Percentiles rank a stretch among this genome's conserved stretches.
These are phyloP conservation scores for Bisporella sp. DNA, from an alignment of 2,329 filamentous ascomycete genomes.

Conservation along the genomic window DNA sequence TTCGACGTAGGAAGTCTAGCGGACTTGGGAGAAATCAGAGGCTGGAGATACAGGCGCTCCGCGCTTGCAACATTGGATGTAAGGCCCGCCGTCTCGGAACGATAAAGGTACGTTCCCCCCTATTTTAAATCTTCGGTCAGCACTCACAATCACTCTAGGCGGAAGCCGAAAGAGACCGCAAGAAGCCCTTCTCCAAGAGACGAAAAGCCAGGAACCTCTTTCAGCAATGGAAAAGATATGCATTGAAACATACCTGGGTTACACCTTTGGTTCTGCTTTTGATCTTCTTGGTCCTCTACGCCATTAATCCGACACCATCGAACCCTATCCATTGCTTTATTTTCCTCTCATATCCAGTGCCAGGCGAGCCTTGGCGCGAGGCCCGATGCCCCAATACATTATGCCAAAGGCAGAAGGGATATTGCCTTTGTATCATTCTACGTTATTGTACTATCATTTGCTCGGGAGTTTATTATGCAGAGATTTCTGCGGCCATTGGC, in stretches of 20 bases:
- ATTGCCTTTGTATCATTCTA: conserved; percentile 86
- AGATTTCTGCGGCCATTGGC: conserved; percentile 75
- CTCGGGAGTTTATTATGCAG: conserved; percentile 93
- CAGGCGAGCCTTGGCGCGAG: conserved; percentile 34
- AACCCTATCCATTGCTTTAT: conserved; percentile 78
- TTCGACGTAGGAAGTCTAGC: conserved; percentile 35
- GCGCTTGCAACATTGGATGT: conserved; percentile 39
- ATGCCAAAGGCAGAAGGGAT: conserved; percentile 81
- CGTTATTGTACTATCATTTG: conserved; percentile 82
- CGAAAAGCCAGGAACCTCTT: conserved; percentile 30
- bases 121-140: background rate
- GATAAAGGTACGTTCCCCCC: conserved; percentile 15
- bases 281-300: conserved; percentile 60
- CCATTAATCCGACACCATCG: conserved; percentile 64
- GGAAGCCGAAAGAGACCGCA: conserved; percentile 24
- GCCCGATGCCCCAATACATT: conserved; percentile 50
- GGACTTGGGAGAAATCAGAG: conserved; percentile 42
- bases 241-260: conserved; percentile 51
- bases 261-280: conserved; percentile 61
- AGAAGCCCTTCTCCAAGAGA: conserved; percentile 27
- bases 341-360: conserved; percentile 80
- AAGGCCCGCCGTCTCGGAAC: conserved; percentile 20
- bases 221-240: conserved; percentile 38
- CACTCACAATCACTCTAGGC: conserved; percentile 9
- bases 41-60: conserved; percentile 42